Base-by-base conservation (phyloP, 2,329 filamentous ascomycete species). In the Monosporascus sp. region DNA sequence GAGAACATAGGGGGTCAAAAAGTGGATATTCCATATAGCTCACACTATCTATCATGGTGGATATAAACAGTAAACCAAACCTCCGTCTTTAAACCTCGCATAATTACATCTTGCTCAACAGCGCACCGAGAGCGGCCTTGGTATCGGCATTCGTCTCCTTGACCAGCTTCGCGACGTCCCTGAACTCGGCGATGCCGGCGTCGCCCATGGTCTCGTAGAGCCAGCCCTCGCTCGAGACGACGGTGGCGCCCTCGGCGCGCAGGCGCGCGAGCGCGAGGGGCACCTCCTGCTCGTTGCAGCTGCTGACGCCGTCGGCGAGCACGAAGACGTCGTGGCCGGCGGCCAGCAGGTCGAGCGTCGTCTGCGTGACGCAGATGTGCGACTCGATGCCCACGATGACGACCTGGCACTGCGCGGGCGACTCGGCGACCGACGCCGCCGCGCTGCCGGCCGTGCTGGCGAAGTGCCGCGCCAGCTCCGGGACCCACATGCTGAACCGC, bases 361-460 rank as follows among this genome's bases (percentile, higher is more conserved):
- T 97, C 78, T 97, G 93, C 56, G 90, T 92, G 31, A 97, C 85
- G 76, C 93, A 97, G 68, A 97, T 94, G 73, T 97, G 93, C 41
- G 84, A 83, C 73, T 97, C 93, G 67, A 97, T 96, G 38, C 93
- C 93, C 17, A 96, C 87, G 58, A 97, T 84, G 52, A 89, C 87
- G 51, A 91, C 80, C 63, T 86, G 80, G 22, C 81, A 73, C 1
- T 70, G 57, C 20, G 72, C 62, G 46, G 63, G 37, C 57, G 72
- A 60, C 7, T 64, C 48, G 3, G 60, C 37, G 31, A 58, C 43
- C 7, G 66, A 58, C 0, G 69, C 48, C 5, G 63, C 52, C 5
- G 72, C 17, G 38, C 59, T 4, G 65, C 50, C 3, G 60, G 45
- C 41, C 59, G 38, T 11, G 67, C 61, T 2, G 69, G 55, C 7